Percentiles rank a stretch among this genome's conserved stretches.
Conservation (phyloP, 106 monocot species). For the Acorus calamus region DNA sequence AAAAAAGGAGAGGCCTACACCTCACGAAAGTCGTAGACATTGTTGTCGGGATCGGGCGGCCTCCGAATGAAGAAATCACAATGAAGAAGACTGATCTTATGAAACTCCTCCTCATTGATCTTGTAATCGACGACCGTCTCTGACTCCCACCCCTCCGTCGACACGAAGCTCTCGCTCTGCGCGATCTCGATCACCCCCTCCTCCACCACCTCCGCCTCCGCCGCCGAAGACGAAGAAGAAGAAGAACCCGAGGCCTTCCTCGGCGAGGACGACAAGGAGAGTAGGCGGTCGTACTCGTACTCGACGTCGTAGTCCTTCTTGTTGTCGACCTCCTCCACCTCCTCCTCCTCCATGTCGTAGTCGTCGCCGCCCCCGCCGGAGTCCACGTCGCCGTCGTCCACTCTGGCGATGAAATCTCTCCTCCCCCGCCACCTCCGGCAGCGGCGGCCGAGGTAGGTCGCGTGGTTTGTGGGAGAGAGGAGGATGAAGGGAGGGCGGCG, state of each 20-base stretch:
- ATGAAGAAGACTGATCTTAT: slow-evolving; percentile 75
- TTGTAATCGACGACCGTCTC: slow-evolving; percentile 82
- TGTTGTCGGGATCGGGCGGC: slow-evolving; percentile 77
- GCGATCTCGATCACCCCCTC: slow-evolving; percentile 51
- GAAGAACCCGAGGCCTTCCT: too few relatives aligned
- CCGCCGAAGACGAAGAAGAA: neutral
- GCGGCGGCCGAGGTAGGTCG: neutral
- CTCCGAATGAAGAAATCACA: slow-evolving; percentile 94
- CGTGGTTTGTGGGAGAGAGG: neutral
- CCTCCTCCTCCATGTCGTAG: slow-evolving; percentile 64
- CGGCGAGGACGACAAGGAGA: slow-evolving; percentile 17
- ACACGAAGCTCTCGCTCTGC: slow-evolving; percentile 64
- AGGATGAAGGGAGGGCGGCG: neutral
- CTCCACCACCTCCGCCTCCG: neutral
- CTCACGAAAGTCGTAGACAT: slow-evolving; percentile 89
- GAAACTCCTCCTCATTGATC: slow-evolving; percentile 95
- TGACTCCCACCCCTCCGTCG: slow-evolving; percentile 62
- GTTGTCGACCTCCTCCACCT: slow-evolving; percentile 93
- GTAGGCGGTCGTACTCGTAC: slow-evolving; percentile 80
- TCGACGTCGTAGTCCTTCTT: slow-evolving; percentile 99
- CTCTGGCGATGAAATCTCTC: slow-evolving; percentile 29
- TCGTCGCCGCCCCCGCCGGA: slow-evolving; percentile 36
- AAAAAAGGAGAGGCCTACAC: too few relatives aligned
- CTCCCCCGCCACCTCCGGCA: neutral
- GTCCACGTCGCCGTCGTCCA: slow-evolving; percentile 56